Base-by-base conservation (phyloP, 441 rosid genomes). In the Euphorbia schlechtendalii region DNA sequence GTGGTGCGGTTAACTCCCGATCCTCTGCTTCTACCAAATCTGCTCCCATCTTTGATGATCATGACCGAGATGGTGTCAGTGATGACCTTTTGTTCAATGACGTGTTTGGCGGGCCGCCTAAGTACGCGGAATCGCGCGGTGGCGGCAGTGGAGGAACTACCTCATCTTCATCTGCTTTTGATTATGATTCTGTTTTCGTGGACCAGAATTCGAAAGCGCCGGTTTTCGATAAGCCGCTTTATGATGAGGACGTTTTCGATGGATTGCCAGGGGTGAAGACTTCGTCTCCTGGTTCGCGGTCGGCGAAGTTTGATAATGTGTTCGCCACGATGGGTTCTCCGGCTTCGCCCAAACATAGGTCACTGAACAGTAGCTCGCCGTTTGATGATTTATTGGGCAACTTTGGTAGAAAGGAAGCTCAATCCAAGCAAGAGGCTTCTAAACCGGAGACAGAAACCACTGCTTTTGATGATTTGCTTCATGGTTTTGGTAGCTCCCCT, bases 401-500 rank as follows among this genome's bases (percentile, higher is more conserved):
- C 70, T 65, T 83, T 13, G 86, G 95, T 40, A 83, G 59, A 67
- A 78, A 65, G n/a, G 86, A 76, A 48, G 67, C 66, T 5, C 77
- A 80, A 62, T 40, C 76, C 0, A 76, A 54, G 74, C 68, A 70
- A 7, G 84, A 77, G 73, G 64, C 78, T 66, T 71, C 69, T 59
- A 67, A 53, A 67, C 69, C 67, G 62, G 82, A 72, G 67, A 72
- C 78, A 46, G 75, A 66, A 61, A 72, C 77, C 36, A 71, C 79
- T 1, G 77, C 45, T 67, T 86, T 85, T 60, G 94, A 87, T 69
- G 97, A 82, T 65, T 73, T 90, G 79, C 75, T 86, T 45, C 83
- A 88, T 34, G 97, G 96, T 53, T 90, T 86, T 67, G 91, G 92
- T 74, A 78, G 80, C 73, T 73, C 88, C 64, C 81, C 92, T 48